Percentiles rank a stretch among this genome's conserved stretches.
These are phyloP conservation scores for Auriscalpium vulgare DNA, from an alignment of 768 basidiomycete species.

Conservation along the genomic window DNA sequence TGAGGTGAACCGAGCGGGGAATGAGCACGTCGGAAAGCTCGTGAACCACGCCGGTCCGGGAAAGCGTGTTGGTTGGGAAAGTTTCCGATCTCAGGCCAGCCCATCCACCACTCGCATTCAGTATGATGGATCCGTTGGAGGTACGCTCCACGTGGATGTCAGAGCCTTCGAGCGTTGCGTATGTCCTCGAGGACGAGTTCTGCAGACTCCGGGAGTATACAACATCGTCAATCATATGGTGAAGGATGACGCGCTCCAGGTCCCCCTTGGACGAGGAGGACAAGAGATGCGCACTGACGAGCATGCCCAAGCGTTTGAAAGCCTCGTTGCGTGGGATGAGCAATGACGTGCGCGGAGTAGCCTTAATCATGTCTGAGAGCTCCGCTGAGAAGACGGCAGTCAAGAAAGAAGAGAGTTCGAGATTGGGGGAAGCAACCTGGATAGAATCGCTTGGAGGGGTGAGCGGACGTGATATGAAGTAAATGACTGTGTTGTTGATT, in stretches of 20 bases:
- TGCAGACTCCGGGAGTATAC: constrained; percentile 59
- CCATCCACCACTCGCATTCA: constrained; percentile 75
- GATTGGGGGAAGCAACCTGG: constrained; percentile 67
- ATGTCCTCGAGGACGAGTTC: constrained; percentile 63
- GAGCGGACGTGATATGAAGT: constrained; percentile 80
- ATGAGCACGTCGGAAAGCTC: constrained; percentile 79
- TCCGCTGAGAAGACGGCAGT: constrained; percentile 84
- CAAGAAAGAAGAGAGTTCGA: constrained; percentile 88
- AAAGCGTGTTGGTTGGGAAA: constrained; percentile 60
- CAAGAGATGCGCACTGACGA: constrained; percentile 84
- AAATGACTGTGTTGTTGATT: constrained; percentile 74
- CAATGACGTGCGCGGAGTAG: constrained; percentile 63
- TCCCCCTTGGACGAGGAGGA: constrained; percentile 71
- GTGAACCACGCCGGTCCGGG: constrained; percentile 86
- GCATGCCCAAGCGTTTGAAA: constrained; percentile 74
- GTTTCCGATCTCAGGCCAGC: constrained; percentile 55
- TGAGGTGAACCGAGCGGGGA: constrained; percentile 81
- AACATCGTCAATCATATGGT: constrained; percentile 74
- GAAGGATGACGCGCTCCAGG: constrained; percentile 76
- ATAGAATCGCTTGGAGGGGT: constrained; percentile 77
- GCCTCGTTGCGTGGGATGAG: constrained; percentile 88
- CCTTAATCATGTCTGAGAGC: constrained; percentile 62
- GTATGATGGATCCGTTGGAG: constrained; percentile 35
- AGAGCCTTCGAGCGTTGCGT: constrained; percentile 78
- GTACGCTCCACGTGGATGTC: constrained; percentile 64